A percentile compares a stretch with the other conserved stretches of the same genome.
phyloP scores from a whole-genome alignment of 495 filamentous ascomycete genomes.

The Annulohypoxylon nitens region DNA sequence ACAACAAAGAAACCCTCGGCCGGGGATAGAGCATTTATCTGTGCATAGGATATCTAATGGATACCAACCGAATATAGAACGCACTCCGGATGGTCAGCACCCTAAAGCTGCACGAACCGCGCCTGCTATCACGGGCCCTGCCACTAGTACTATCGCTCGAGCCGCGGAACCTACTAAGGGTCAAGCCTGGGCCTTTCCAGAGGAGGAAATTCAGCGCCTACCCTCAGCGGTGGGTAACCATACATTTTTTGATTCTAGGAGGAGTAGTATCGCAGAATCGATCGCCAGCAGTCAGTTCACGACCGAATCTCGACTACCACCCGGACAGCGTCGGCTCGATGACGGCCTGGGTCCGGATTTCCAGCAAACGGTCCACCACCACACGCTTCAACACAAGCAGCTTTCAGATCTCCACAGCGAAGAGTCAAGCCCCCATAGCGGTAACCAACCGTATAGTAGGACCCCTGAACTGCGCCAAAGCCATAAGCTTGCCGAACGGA shows the following conservation, averaged over 20 bases:
- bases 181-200: slow-evolving; percentile 85
- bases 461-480: slow-evolving; percentile 95
- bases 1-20: slow-evolving; percentile 66
- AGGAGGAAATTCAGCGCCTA: slow-evolving; percentile 71
- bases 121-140: slow-evolving; percentile 81
- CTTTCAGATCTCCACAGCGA: slow-evolving; percentile 75
- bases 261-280: slow-evolving; percentile 80
- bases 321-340: slow-evolving; percentile 75
- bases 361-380: slow-evolving; percentile 72
- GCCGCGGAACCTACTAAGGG: slow-evolving; percentile 85
- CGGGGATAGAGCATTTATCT: slow-evolving; percentile 56
- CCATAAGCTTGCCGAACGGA: slow-evolving; percentile 96
- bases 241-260: slow-evolving; percentile 73
- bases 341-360: slow-evolving; percentile 63
- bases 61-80: slow-evolving; percentile 69
- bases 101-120: slow-evolving; percentile 71
- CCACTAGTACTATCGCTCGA: slow-evolving; percentile 80
- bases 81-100: slow-evolving; percentile 63
- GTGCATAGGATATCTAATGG: slow-evolving; percentile 73
- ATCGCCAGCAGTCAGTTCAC: slow-evolving; percentile 80
- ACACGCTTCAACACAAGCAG: slow-evolving; percentile 80
- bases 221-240: slow-evolving; percentile 60
- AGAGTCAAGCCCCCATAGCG: slow-evolving; percentile 63
- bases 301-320: slow-evolving; percentile 74
- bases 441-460: slow-evolving; percentile 85